Conservation (phyloP, 768 basidiomycete genomes). For the Auriscalpium vulgare region DNA sequence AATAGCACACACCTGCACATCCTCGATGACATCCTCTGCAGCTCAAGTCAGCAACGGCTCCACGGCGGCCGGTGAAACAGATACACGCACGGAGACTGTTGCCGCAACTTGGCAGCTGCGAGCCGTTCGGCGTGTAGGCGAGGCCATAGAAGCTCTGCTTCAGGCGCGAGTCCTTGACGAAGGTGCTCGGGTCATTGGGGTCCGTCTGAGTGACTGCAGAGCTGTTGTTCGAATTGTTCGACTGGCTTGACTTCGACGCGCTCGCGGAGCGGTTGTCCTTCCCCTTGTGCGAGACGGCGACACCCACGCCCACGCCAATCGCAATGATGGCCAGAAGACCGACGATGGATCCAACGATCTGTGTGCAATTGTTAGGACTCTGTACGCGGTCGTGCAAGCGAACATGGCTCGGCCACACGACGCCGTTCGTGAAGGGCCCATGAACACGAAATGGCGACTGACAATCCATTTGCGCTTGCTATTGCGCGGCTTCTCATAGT, state of each 20-base stretch:
- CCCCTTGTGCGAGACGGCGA: conserved; percentile 37
- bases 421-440: too few species aligned
- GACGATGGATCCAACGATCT: conserved; percentile 48
- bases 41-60: not conserved
- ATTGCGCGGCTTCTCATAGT: not conserved
- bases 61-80: not conserved
- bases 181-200: conserved; percentile 70
- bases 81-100: conserved; percentile 32
- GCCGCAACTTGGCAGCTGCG: conserved; percentile 66
- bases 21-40: conserved; percentile 50
- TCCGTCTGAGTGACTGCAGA: conserved; percentile 29
- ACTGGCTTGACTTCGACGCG: conserved; percentile 9
- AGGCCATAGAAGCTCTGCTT: conserved; percentile 77
- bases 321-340: conserved; percentile 43
- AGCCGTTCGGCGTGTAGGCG: conserved; percentile 77
- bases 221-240: conserved; percentile 16
- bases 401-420: too few species aligned
- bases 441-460: not conserved
- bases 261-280: conserved; percentile 21
- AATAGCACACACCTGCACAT: conserved; percentile 50
- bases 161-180: conserved; percentile 59
- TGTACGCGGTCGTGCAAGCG: too few species aligned
- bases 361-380: not conserved
- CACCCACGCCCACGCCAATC: conserved; percentile 57
- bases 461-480: conserved; percentile 11